A percentile compares a stretch with the other conserved stretches of the same genome.
phyloP scores from a whole-genome alignment of 1,139 yeast genomes.

The Pichia sp. region DNA sequence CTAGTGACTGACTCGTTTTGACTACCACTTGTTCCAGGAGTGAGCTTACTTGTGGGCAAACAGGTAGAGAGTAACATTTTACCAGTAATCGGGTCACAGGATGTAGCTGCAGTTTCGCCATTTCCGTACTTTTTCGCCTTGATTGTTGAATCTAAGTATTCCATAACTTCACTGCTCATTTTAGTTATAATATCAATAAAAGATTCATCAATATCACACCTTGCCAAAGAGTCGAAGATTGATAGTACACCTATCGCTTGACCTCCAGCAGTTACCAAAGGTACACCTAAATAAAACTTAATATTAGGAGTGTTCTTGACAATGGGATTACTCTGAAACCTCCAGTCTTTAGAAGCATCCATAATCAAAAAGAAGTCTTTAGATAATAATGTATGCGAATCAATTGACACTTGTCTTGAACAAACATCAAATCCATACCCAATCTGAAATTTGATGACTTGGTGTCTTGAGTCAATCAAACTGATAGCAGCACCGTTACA shows the following conservation, averaged over 20 bases:
- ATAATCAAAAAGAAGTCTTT: conserved; percentile 43
- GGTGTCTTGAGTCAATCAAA: conserved; percentile 41
- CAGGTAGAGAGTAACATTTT: conserved; percentile 2
- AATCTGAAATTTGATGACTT: conserved; percentile 42
- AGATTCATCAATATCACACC: conserved; percentile 32
- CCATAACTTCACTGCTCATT: conserved; percentile 39
- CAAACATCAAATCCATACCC: conserved; percentile 40
- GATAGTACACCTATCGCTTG: conserved; percentile 54
- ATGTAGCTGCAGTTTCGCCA: background rate
- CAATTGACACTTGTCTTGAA: conserved; percentile 52
- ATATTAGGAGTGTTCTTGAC: conserved; percentile 56
- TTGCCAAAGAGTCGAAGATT: conserved; percentile 46
- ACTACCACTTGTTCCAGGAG: background rate
- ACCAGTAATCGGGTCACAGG: no score
- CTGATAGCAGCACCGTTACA: conserved; percentile 53
- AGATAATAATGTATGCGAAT: conserved; percentile 61
- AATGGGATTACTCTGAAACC: conserved; percentile 52
- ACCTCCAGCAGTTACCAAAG: conserved; percentile 34
- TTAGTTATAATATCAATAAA: conserved; percentile 32
- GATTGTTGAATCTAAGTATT: conserved; percentile 29
- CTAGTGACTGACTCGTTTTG: background rate
- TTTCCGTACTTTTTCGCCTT: background rate
- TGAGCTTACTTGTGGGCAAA: background rate
- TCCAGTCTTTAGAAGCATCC: conserved; percentile 65
- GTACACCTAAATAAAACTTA: conserved; percentile 58